Conservation (phyloP, 176 grass and related monocot genomes). For the Aegilops speltoides region DNA sequence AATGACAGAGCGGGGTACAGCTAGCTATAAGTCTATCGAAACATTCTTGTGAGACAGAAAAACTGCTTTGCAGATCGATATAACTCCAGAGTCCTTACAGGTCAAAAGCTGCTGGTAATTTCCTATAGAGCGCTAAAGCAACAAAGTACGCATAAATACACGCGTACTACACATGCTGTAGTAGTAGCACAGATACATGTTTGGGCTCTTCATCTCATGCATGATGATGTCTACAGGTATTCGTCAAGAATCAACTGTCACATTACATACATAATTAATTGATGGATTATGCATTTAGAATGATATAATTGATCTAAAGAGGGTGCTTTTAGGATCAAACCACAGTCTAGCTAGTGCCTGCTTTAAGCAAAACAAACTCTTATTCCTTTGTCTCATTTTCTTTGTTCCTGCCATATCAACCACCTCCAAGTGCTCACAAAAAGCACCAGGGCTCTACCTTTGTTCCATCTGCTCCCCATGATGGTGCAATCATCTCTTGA, state of each 20-base stretch:
- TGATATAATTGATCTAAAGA: slow-evolving; percentile 4
- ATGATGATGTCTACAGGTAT: neutral
- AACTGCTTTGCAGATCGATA: slow-evolving; percentile 12
- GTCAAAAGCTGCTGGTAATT: slow-evolving; percentile 28
- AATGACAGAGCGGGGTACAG: neutral
- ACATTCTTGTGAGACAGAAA: slow-evolving; percentile 21
- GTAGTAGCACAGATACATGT: neutral
- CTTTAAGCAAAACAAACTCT: slow-evolving; percentile 61
- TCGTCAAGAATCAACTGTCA: neutral
- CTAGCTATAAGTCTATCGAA: neutral
- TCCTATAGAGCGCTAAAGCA: slow-evolving; percentile 10
- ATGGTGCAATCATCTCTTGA: slow-evolving; percentile 66
- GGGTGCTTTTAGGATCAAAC: slow-evolving; percentile 31
- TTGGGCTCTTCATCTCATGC: neutral
- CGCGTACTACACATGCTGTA: neutral
- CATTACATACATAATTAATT: neutral
- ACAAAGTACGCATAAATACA: neutral
- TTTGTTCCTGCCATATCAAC: slow-evolving; percentile 59
- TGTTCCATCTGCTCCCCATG: slow-evolving; percentile 83
- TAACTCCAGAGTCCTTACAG: neutral
- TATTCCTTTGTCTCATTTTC: slow-evolving; percentile 61
- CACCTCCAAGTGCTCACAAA: slow-evolving; percentile 79
- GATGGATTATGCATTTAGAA: neutral
- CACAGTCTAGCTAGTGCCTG: slow-evolving; percentile 20
- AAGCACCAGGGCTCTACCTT: slow-evolving; percentile 72